Evolutionary conservation across 2,329 filamentous ascomycete genomes (phyloP).

Genomic region (Fusarium sp.): DNA sequence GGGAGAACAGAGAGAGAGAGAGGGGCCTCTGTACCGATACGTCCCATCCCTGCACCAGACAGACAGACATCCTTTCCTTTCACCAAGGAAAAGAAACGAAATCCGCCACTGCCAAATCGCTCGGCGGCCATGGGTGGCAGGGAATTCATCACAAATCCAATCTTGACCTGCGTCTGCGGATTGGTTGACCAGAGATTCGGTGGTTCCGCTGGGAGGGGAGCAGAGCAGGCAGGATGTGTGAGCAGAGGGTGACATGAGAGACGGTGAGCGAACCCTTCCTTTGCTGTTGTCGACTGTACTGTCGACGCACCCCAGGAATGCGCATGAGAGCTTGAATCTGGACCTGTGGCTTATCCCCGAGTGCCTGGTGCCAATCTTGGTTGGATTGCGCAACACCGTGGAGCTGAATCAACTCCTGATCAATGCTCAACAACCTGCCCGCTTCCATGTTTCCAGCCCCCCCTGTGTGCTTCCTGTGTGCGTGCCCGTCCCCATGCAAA

Average conservation of each 20-base stretch:
- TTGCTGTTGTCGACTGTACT: not conserved
- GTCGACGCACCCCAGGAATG: conserved; percentile 35
- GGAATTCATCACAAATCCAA: conserved; percentile 9
- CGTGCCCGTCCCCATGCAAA: conserved; percentile 23
- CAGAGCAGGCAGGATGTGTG: not conserved
- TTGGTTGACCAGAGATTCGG: conserved; percentile 5
- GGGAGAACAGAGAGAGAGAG: not conserved
- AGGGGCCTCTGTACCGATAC: not conserved
- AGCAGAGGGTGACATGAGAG: not conserved
- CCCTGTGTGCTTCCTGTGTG: conserved; percentile 6
- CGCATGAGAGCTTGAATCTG: conserved; percentile 21
- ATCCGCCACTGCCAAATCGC: conserved; percentile 16
- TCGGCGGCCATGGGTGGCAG: conserved; percentile 14
- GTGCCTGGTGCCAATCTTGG: conserved; percentile 15
- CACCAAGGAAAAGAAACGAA: conserved; percentile 30
- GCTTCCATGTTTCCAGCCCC: conserved; percentile 20
- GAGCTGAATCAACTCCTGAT: conserved; percentile 2
- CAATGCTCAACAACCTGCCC: conserved; percentile 10
- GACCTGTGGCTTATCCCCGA: conserved; percentile 26
- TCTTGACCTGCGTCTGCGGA: conserved; percentile 23
- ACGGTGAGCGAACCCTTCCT: conserved; percentile 3
- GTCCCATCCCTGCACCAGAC: not conserved
- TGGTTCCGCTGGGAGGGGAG: not conserved
- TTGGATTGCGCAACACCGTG: not conserved
- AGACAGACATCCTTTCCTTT: conserved; percentile 9